Evolutionary conservation across 805 yeast genomes (phyloP).

Genomic region (Tanozyma kutaoensis): DNA sequence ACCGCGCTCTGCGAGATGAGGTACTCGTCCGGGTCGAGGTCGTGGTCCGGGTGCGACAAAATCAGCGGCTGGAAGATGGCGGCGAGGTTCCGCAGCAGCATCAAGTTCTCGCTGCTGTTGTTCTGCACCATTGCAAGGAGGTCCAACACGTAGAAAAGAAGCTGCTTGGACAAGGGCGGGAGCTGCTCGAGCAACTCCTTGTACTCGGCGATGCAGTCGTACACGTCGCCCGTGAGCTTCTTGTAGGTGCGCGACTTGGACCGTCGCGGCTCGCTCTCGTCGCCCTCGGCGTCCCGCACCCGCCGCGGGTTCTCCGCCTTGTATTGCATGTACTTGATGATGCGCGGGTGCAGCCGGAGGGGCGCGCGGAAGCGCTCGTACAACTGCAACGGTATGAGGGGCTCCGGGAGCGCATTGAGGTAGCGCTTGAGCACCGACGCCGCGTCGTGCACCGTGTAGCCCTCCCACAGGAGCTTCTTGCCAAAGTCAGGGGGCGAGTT

Average conservation of each 20-base stretch:
- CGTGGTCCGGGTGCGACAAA: constrained; percentile 84
- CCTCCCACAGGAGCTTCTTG: constrained; percentile 78
- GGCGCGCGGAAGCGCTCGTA: constrained; percentile 77
- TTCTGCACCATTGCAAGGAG: constrained; percentile 74
- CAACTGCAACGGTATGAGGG: constrained; percentile 65
- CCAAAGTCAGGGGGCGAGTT: constrained; percentile 88
- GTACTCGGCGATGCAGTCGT: constrained; percentile 58
- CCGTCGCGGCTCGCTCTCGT: too few relatives aligned
- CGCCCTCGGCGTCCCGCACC: too few relatives aligned
- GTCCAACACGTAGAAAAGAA: constrained; percentile 78
- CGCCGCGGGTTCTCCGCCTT: constrained; percentile 38
- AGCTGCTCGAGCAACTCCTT: constrained; percentile 53
- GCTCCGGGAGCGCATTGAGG: constrained; percentile 82
- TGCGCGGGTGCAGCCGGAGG: constrained; percentile 36
- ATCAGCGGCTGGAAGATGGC: constrained; percentile 97
- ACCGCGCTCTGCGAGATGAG: constrained; percentile 76
- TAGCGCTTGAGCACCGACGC: constrained; percentile 81
- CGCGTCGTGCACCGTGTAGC: constrained; percentile 93
- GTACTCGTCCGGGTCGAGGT: constrained; percentile 85
- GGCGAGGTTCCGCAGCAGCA: constrained; percentile 89
- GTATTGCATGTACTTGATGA: constrained; percentile 51
- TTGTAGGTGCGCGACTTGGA: constrained; percentile 18
- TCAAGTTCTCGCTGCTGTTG: constrained; percentile 63
- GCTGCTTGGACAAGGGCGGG: constrained; percentile 69
- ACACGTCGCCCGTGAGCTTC: constrained; percentile 49